Evolutionary conservation across 257 asterid species (phyloP), one percentile per base, ranked within the genome.

Genomic region (Solanum habrochaites): DNA sequence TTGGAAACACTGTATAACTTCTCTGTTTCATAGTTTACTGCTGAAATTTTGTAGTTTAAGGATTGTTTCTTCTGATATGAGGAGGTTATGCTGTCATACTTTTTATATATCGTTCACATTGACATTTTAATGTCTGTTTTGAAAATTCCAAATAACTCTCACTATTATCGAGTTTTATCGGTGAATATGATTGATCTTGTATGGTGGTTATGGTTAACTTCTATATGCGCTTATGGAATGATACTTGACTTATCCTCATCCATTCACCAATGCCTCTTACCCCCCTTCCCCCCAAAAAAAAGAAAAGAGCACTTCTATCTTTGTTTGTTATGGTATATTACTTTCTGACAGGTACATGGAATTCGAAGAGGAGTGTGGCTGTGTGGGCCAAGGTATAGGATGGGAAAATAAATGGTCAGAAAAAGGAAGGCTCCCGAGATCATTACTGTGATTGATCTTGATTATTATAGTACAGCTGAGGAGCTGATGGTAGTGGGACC

Each of bases 401-500:
- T 95, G 97, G 98, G 94, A 89, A 91, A 90, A 90, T 86, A 95
- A 95, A 92, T 84, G 90, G 89, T 90, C 95, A 84, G 85, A 98
- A 93, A 92, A 93, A 94, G 94, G 92, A 56, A 89, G 89, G 90
- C 77, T 88, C 86, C 90, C 72, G 88, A 90, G 71, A 91, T 87
- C 92, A 91, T 91, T 91, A 89, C 95, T 84, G 71, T 88, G 21
- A 91, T 97, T 86, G 99, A 97, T 91, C 99, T 97, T 86, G 98
- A 94, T 92, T 93, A 90, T 89, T 97, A 94, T 87, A 89, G 92
- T 88, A 88, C 94, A 13, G 95, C 92, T 37, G 98, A 96, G 62
- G 98, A 97, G 92, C 91, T 97, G 88, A 90, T 91, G 92, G 96
- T 91, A 90, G 95, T 93, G 52, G 99, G 99, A 86, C 96, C 96